Evolutionary conservation across 1,139 yeast genomes (phyloP).

Genomic region (Lodderomyces metapsilosis): DNA sequence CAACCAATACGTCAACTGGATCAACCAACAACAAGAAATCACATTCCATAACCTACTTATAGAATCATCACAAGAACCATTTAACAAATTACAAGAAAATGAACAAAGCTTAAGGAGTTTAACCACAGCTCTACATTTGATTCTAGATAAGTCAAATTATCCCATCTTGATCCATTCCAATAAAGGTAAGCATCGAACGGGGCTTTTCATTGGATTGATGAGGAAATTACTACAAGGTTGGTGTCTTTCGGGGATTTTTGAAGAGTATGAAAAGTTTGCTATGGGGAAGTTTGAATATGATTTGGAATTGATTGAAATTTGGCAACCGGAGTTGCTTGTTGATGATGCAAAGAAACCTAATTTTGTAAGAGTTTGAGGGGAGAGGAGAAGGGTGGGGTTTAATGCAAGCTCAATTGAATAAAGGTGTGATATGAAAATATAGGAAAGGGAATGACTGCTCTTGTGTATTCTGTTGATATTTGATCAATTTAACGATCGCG

Average conservation of each 20-base stretch:
- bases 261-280: slow-evolving; percentile 90
- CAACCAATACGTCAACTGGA: slow-evolving; percentile 61
- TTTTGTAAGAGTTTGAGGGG: slow-evolving; percentile 26
- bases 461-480: no score
- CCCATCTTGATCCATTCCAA: slow-evolving; percentile 90
- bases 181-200: slow-evolving; percentile 94
- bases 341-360: slow-evolving; percentile 34
- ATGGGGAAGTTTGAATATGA: slow-evolving; percentile 93
- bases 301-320: slow-evolving; percentile 58
- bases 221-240: slow-evolving; percentile 86
- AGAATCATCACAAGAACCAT: slow-evolving; percentile 76
- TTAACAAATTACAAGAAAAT: slow-evolving; percentile 49
- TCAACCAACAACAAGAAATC: slow-evolving; percentile 50
- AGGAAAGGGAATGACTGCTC: no score
- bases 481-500: no score
- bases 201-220: slow-evolving; percentile 85
- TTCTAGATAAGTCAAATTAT: slow-evolving; percentile 69
- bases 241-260: slow-evolving; percentile 90
- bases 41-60: slow-evolving; percentile 60
- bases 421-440: no score
- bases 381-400: no score
- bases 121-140: slow-evolving; percentile 58
- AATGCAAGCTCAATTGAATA: no score
- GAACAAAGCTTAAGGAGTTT: slow-evolving; percentile 48
- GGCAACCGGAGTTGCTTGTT: slow-evolving; percentile 47